phyloP scores from a whole-genome alignment of 139 green algal genomes.

The Tetraselmis chui region DNA sequence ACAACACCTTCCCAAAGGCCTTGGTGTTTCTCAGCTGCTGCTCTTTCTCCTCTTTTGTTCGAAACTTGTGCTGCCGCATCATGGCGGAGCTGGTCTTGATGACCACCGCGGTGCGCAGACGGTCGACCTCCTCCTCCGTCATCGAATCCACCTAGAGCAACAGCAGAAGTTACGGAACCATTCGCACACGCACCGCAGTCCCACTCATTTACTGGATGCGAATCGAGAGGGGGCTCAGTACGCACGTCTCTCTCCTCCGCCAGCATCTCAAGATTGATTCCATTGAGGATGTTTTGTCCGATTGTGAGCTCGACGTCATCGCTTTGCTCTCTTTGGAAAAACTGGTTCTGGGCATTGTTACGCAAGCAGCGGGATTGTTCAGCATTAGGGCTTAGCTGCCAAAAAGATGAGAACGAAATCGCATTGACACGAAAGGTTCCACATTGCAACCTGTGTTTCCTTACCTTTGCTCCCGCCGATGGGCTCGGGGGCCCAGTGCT shows the following conservation, averaged over 20 bases:
- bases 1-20: conserved; percentile 22
- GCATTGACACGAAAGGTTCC: too few species aligned
- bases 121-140: conserved; percentile 18
- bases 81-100: conserved; percentile 28
- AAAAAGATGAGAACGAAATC: too few species aligned
- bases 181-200: background rate
- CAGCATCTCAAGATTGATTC: background rate
- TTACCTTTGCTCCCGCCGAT: too few species aligned
- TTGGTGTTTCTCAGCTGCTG: conserved; percentile 15
- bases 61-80: conserved; percentile 10
- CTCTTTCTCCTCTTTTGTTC: conserved; percentile 2
- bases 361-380: too few species aligned
- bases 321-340: too few species aligned
- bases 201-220: background rate
- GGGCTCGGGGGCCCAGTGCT: too few species aligned
- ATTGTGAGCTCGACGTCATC: background rate
- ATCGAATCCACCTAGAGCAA: background rate
- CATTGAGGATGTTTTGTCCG: background rate
- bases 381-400: too few species aligned
- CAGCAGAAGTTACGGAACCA: too few species aligned
- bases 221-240: background rate
- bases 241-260: background rate
- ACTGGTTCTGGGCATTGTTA: too few species aligned
- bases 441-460: too few species aligned
- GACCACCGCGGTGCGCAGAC: conserved; percentile 21